Conservation (phyloP, 257 asterid species). For the Nicotiana noctiflora region DNA sequence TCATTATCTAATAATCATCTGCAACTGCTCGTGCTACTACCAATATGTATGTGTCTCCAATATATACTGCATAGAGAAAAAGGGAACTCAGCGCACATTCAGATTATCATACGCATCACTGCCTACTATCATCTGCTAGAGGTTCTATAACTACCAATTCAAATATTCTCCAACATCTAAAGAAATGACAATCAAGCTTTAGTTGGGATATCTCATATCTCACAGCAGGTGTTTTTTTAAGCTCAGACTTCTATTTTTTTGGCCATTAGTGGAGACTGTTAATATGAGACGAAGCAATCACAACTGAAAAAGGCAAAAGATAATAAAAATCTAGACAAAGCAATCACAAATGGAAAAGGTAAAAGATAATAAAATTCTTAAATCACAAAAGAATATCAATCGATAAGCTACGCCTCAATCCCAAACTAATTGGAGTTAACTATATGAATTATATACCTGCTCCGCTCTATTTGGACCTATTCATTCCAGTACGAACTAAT, state of each 20-base stretch:
- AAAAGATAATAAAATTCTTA: neutral
- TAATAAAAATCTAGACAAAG: neutral
- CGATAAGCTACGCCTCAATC: neutral
- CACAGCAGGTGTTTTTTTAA: neutral
- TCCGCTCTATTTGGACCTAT: neutral
- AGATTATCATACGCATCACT: neutral
- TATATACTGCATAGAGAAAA: constrained; percentile 28
- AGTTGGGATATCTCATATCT: neutral
- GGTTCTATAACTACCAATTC: neutral
- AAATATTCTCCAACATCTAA: neutral
- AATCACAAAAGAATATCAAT: neutral
- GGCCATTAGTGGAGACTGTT: neutral
- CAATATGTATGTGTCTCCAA: constrained; percentile 10
- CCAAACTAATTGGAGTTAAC: neutral
- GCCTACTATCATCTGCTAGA: neutral
- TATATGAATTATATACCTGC: neutral
- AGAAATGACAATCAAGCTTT: neutral
- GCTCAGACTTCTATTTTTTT: neutral
- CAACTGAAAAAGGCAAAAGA: neutral
- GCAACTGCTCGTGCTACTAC: constrained; percentile 28
- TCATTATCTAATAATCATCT: constrained; percentile 41
- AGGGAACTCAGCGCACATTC: constrained; percentile 4
- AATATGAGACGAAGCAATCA: neutral
- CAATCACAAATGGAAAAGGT: neutral
- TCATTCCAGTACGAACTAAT: neutral